Conservation (phyloP, 2,329 filamentous ascomycete species). For the Xylariaceae sp. region DNA sequence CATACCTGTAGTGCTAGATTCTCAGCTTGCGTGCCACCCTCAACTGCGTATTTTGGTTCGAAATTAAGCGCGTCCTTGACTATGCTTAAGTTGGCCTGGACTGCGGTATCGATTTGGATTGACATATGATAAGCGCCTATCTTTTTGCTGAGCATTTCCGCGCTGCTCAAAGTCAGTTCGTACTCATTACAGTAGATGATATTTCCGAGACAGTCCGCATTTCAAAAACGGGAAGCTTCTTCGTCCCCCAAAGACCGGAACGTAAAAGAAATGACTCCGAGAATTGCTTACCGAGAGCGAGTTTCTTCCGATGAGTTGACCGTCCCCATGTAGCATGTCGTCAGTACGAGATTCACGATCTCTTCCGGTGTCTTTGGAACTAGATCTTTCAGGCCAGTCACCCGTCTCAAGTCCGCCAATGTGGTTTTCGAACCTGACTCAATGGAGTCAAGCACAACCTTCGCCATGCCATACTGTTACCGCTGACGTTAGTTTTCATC, state of each 20-base stretch:
- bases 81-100: constrained; percentile 17
- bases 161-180: too few relatives aligned
- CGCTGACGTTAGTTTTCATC: too few relatives aligned
- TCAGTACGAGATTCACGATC: constrained; percentile 21
- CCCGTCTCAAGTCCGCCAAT: constrained; percentile 19
- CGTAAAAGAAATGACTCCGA: too few relatives aligned
- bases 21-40: constrained; percentile 22
- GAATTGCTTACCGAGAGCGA: constrained; percentile 3
- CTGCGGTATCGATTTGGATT: constrained; percentile 13
- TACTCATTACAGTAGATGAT: too few relatives aligned
- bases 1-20: constrained; percentile 23
- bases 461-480: constrained; percentile 27
- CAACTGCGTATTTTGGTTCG: constrained; percentile 17
- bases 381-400: constrained; percentile 14
- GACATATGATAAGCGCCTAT: constrained; percentile 18
- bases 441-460: constrained; percentile 21
- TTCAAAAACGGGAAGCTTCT: too few relatives aligned
- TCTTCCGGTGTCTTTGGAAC: constrained; percentile 20
- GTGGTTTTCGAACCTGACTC: constrained; percentile 16
- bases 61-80: constrained; percentile 17
- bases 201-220: too few relatives aligned
- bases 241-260: too few relatives aligned
- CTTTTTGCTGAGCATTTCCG: constrained; percentile 16
- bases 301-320: constrained; percentile 28
- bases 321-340: constrained; percentile 21